Conservation (phyloP, 495 filamentous ascomycete genomes). For the Cercophora scortea region DNA sequence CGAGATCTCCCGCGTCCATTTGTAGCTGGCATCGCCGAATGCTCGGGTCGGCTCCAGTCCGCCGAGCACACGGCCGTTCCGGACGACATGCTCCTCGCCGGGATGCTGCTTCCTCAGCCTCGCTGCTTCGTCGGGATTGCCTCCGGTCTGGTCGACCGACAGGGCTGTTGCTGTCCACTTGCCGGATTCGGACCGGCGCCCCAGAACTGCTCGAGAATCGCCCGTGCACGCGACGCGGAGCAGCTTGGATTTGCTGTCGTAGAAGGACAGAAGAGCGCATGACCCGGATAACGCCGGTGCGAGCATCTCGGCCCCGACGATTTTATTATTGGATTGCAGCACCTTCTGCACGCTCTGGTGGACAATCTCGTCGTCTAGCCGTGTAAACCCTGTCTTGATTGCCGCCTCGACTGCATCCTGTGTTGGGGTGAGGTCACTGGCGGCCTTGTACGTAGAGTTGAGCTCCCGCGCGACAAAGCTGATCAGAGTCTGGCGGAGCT, state of each 20-base stretch:
- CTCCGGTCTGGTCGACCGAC: slow-evolving; percentile 41
- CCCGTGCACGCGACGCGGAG: slow-evolving; percentile 90
- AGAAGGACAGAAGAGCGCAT: slow-evolving; percentile 93
- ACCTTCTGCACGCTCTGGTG: slow-evolving; percentile 84
- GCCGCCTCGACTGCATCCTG: slow-evolving; percentile 77
- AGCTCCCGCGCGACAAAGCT: slow-evolving; percentile 88
- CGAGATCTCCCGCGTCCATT: slow-evolving; percentile 82
- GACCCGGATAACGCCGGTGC: slow-evolving; percentile 92
- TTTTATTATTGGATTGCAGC: slow-evolving; percentile 76
- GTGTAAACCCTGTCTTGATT: slow-evolving; percentile 86
- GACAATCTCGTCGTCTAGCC: slow-evolving; percentile 87
- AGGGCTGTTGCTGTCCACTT: slow-evolving; percentile 91
- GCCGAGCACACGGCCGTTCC: slow-evolving; percentile 83
- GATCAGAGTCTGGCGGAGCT: slow-evolving; percentile 85
- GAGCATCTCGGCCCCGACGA: slow-evolving; percentile 78
- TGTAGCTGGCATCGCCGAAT: slow-evolving; percentile 94
- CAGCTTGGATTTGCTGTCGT: slow-evolving; percentile 74
- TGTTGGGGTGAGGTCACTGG: slow-evolving; percentile 51
- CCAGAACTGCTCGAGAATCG: slow-evolving; percentile 88
- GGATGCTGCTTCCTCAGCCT: slow-evolving; percentile 72
- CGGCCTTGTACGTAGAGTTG: slow-evolving; percentile 84
- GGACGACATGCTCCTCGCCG: slow-evolving; percentile 73
- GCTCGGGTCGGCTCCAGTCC: slow-evolving; percentile 86
- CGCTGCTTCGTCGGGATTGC: not conserved
- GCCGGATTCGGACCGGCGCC: slow-evolving; percentile 64